Evolutionary conservation across 768 basidiomycete genomes (phyloP), one percentile per base, ranked within the genome.

Genomic region (Termitomyces sp.): DNA sequence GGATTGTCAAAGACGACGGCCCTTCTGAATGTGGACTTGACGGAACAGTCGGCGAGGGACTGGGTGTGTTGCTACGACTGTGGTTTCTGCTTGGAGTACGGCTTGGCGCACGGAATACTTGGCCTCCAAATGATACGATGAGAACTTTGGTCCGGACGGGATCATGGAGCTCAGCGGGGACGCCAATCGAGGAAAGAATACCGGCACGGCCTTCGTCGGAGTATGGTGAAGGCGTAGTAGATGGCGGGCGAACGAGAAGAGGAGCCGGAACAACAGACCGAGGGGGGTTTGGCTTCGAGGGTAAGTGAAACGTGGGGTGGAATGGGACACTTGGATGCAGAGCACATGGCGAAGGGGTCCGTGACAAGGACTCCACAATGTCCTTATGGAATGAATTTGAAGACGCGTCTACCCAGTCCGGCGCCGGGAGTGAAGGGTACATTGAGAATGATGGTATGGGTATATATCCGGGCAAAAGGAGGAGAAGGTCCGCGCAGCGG

Each of bases 61-160:
- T 55, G 18, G 58, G 68, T 53, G 73, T 75, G 7, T 62, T 43
- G 47, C 62, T 64, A 18, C 70, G 65, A 57, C 72, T 77, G 23
- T 62, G 68, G 30, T 54, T 62, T 49, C 74, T 69, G 64, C 81
- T 82, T 5, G 71, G 71, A 0, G 71, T 61, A 46, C 75, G 67
- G 59, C 74, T 79, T 3, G 86, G 85, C 53, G 77, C 78, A 56
- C 80, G 81, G 69, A 92, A 86, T 8, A 85, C 74, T 65, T 93
- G 90, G 0, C 90, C 90, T 16, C 90, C 90, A 66, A 93, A 93
- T 1, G 89, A 91, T 7, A 93, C 88, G 30, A 92, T 74, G 30
- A 92, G 77, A 44, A 93, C 81, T 65, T 83, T 87, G 3, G 82
- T 84, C 23, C 63, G 70, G 5, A 63, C 59, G 0, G 76, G 70